These are phyloP conservation scores for Lagenidium sp. DNA, from an alignment of 352 stramenopile genomes.

Conservation along the genomic window DNA sequence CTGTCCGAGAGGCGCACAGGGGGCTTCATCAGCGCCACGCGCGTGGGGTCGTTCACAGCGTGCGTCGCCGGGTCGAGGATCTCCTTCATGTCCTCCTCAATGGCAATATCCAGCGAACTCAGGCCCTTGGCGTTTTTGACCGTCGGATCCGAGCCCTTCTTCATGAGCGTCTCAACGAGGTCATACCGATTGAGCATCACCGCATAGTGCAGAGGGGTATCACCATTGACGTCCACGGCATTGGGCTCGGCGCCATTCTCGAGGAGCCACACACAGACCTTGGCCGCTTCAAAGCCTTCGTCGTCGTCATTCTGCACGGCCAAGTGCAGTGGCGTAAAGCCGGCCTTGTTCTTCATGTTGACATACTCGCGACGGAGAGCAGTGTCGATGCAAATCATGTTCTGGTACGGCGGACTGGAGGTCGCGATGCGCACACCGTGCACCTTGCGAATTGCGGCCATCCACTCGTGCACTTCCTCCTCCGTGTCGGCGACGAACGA, in stretches of 20 bases:
- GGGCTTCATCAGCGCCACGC: conserved; percentile 32
- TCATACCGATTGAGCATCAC: conserved; percentile 75
- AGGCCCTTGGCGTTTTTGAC: conserved; percentile 67
- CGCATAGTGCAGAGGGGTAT: conserved; percentile 83
- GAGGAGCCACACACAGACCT: conserved; percentile 82
- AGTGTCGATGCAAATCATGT: conserved; percentile 88
- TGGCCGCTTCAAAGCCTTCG: conserved; percentile 83
- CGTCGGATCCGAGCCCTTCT: conserved; percentile 65
- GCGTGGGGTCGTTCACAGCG: conserved; percentile 21
- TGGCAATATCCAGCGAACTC: conserved; percentile 56
- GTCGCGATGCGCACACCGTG: conserved; percentile 70
- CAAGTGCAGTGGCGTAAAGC: conserved; percentile 73
- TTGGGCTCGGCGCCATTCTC: conserved; percentile 80
- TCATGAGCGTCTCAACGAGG: conserved; percentile 81
- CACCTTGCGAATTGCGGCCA: conserved; percentile 80
- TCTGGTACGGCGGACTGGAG: conserved; percentile 59
- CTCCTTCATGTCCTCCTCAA: conserved; percentile 72
- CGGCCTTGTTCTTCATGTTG: conserved; percentile 82
- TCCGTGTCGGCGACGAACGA: conserved; percentile 82
- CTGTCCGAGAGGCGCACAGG: conserved; percentile 55
- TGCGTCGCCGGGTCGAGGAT: conserved; percentile 55
- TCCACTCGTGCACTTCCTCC: conserved; percentile 83
- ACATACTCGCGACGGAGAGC: conserved; percentile 72
- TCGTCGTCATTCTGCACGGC: conserved; percentile 84
- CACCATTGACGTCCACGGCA: conserved; percentile 65